These are phyloP conservation scores for Ramaria sp. DNA, from an alignment of 768 basidiomycete species.

Conservation along the genomic window DNA sequence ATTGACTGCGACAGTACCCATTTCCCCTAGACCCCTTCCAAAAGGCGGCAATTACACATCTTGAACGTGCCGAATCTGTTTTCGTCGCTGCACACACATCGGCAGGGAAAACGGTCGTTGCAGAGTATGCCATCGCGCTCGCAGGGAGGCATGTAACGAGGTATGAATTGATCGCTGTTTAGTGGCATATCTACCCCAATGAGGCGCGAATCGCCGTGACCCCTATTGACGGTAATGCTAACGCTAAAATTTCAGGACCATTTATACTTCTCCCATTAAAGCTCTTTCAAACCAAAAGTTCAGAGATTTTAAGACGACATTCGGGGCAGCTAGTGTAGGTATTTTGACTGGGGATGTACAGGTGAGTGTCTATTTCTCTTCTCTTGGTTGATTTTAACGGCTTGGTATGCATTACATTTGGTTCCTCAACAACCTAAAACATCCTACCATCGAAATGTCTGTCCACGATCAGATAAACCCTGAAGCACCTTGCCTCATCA, in stretches of 20 bases:
- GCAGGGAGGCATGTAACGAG: slow-evolving; percentile 99
- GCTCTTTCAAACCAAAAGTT: slow-evolving; percentile 99
- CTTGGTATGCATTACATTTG: too few relatives aligned
- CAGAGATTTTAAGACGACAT: slow-evolving; percentile 95
- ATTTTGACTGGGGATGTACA: slow-evolving; percentile 98
- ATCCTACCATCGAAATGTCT: neutral
- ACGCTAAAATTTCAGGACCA: slow-evolving; percentile 48
- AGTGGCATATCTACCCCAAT: too few relatives aligned
- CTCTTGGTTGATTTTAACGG: neutral
- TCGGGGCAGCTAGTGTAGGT: slow-evolving; percentile 82
- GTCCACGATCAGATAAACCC: slow-evolving; percentile 59
- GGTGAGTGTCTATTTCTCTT: slow-evolving; percentile 3
- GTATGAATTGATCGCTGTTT: slow-evolving; percentile 30
- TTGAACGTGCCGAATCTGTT: slow-evolving; percentile 95
- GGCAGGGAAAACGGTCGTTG: slow-evolving; percentile 99
- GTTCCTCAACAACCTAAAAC: too few relatives aligned
- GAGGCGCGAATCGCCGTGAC: slow-evolving; percentile 11
- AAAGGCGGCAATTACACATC: slow-evolving; percentile 95
- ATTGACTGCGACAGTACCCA: slow-evolving; percentile 57
- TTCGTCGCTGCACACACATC: slow-evolving; percentile 99
- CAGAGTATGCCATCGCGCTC: slow-evolving; percentile 95
- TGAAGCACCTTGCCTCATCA: slow-evolving; percentile 92
- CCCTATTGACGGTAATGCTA: slow-evolving; percentile 2
- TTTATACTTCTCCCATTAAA: slow-evolving; percentile 98
- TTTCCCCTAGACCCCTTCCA: slow-evolving; percentile 98